Evolutionary conservation across 441 rosid species (phyloP).

Genomic region (Populus hybrid): DNA sequence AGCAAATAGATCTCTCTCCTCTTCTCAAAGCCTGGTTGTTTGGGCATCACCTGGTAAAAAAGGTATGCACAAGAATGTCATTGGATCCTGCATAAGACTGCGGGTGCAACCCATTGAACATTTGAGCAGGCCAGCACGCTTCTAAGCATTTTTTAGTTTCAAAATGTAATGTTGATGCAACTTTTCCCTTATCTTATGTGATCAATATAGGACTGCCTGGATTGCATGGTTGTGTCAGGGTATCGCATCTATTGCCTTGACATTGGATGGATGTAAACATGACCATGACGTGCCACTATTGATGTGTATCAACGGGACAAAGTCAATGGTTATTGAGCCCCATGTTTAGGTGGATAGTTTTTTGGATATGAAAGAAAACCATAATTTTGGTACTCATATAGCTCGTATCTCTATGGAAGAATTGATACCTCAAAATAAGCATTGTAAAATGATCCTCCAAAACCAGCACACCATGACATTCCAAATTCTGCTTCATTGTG

Average conservation of each 20-base stretch:
- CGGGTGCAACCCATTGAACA: background rate
- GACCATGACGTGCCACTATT: background rate
- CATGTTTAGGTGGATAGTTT: background rate
- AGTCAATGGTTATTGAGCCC: background rate
- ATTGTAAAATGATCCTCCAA: constrained; percentile 74
- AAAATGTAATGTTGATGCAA: background rate
- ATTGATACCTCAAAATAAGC: constrained; percentile 69
- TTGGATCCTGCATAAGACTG: background rate
- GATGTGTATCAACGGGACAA: background rate
- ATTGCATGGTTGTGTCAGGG: background rate
- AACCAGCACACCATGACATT: constrained; percentile 98
- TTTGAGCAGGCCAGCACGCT: background rate
- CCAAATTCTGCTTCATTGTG: constrained; percentile 95
- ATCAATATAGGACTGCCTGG: background rate
- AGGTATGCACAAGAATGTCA: background rate
- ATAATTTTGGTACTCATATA: too few species aligned
- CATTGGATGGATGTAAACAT: background rate
- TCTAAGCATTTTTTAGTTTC: background rate
- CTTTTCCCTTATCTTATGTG: background rate
- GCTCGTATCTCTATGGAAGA: background rate
- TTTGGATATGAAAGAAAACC: background rate
- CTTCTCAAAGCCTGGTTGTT: constrained; percentile 74
- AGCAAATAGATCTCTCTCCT: constrained; percentile 72
- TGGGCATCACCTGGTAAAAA: constrained; percentile 68
- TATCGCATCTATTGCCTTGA: background rate